phyloP scores from a whole-genome alignment of 257 asterid species.

The Datura wrightii region DNA sequence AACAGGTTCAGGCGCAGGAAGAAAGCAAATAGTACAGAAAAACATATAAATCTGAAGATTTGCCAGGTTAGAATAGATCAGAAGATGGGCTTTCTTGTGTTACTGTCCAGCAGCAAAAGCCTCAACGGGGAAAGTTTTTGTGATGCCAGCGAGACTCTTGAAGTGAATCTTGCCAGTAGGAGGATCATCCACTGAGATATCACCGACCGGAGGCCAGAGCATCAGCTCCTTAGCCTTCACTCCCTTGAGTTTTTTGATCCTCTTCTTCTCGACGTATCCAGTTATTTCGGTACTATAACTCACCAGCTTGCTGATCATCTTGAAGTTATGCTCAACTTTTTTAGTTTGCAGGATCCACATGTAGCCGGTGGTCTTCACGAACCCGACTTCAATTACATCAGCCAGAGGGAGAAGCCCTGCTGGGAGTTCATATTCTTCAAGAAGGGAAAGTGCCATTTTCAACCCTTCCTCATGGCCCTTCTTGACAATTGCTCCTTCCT shows the following conservation, averaged over 20 bases:
- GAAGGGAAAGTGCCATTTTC: slow-evolving; percentile 59
- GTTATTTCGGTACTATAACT: slow-evolving; percentile 57
- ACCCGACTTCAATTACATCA: slow-evolving; percentile 73
- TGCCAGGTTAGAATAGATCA: background rate
- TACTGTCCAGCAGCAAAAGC: slow-evolving; percentile 80
- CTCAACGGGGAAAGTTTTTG: slow-evolving; percentile 76
- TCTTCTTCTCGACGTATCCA: slow-evolving; percentile 62
- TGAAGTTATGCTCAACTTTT: slow-evolving; percentile 69
- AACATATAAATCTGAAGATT: background rate
- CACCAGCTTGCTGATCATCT: slow-evolving; percentile 70
- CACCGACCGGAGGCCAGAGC: slow-evolving; percentile 78
- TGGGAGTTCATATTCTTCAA: slow-evolving; percentile 74
- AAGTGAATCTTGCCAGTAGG: slow-evolving; percentile 72
- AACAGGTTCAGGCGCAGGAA: background rate
- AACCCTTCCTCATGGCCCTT: slow-evolving; percentile 63
- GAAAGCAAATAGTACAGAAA: background rate
- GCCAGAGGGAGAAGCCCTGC: slow-evolving; percentile 75
- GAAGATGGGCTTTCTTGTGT: background rate
- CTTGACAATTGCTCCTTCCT: slow-evolving; percentile 67
- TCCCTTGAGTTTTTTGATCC: slow-evolving; percentile 78
- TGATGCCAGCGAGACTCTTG: slow-evolving; percentile 84
- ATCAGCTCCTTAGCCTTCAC: slow-evolving; percentile 76
- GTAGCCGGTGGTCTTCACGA: slow-evolving; percentile 67
- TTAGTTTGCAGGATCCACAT: slow-evolving; percentile 78
- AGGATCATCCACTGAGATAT: slow-evolving; percentile 51